Conservation (phyloP, 2,329 filamentous ascomycete species). For the Cladophialophora yegresii region DNA sequence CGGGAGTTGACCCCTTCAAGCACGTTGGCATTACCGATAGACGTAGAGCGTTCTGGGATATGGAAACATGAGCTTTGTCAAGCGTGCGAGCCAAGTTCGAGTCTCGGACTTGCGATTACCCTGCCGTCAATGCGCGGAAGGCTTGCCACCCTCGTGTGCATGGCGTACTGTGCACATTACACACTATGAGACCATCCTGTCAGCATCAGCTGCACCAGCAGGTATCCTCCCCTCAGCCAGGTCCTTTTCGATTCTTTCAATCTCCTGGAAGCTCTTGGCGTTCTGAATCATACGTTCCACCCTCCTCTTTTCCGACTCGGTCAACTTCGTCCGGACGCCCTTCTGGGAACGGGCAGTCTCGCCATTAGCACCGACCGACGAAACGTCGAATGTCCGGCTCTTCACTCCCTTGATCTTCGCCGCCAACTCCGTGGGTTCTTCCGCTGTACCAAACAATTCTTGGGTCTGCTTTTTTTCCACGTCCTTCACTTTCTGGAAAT, state of each 20-base stretch:
- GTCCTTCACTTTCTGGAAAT: conserved; percentile 89
- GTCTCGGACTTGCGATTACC: not conserved
- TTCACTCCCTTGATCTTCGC: conserved; percentile 82
- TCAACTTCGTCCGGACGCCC: conserved; percentile 78
- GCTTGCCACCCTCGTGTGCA: not conserved
- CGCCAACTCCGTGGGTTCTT: conserved; percentile 78
- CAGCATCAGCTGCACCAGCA: conserved; percentile 54
- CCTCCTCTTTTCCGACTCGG: conserved; percentile 81
- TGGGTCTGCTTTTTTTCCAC: conserved; percentile 73
- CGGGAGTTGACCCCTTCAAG: not conserved
- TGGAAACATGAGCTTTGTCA: not conserved
- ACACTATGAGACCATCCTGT: conserved; percentile 38
- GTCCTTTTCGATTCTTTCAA: conserved; percentile 86
- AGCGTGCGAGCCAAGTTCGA: not conserved
- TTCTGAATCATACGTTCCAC: conserved; percentile 85
- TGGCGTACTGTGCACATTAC: not conserved
- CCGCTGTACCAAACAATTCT: conserved; percentile 78
- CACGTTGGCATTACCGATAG: not conserved
- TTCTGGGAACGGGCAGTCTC: conserved; percentile 53
- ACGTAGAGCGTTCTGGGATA: not conserved
- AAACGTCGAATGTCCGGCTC: conserved; percentile 68
- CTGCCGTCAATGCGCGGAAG: not conserved
- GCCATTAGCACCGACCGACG: conserved; percentile 44
- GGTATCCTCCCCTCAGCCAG: conserved; percentile 86
- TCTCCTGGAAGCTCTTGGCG: conserved; percentile 86